Evolutionary conservation across 2,329 filamentous ascomycete species (phyloP).

Genomic region (Paracamarosporium sp.): DNA sequence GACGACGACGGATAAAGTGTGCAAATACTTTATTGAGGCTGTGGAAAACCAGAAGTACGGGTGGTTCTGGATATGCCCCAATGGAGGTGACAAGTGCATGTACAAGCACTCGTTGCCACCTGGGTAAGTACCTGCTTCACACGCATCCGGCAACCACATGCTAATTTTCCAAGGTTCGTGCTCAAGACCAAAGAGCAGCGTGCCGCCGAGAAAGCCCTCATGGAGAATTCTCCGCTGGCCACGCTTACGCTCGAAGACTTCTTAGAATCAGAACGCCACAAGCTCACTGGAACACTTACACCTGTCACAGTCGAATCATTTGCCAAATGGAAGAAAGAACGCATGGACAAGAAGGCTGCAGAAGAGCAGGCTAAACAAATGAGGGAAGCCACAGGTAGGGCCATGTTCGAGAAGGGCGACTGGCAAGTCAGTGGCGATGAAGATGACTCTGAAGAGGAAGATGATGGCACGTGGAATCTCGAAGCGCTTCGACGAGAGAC

Average conservation of each 20-base stretch:
- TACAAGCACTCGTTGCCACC: slow-evolving; percentile 95
- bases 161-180: slow-evolving; percentile 71
- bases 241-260: slow-evolving; percentile 97
- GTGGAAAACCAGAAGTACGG: slow-evolving; percentile 99
- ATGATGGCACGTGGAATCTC: slow-evolving; percentile 75
- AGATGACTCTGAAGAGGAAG: slow-evolving; percentile 62
- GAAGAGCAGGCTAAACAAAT: slow-evolving; percentile 88
- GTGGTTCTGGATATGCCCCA: slow-evolving; percentile 99
- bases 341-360: slow-evolving; percentile 92
- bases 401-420: slow-evolving; percentile 95
- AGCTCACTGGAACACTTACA: slow-evolving; percentile 87
- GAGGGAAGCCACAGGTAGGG: slow-evolving; percentile 94
- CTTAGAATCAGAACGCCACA: slow-evolving; percentile 93
- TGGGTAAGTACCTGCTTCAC: slow-evolving; percentile 69
- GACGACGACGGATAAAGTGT: slow-evolving; percentile 96
- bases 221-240: slow-evolving; percentile 94
- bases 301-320: slow-evolving; percentile 93
- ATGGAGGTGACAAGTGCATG: slow-evolving; percentile 97
- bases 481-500: slow-evolving; percentile 85
- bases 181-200: slow-evolving; percentile 98
- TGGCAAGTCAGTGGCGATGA: slow-evolving; percentile 68
- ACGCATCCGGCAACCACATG: neutral
- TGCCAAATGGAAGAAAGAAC: slow-evolving; percentile 95
- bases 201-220: slow-evolving; percentile 90
- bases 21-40: slow-evolving; percentile 97